A percentile compares a stretch with the other conserved stretches of the same genome.
phyloP scores from a whole-genome alignment of 352 stramenopile genomes.

The Elongisporangium senticosum region DNA sequence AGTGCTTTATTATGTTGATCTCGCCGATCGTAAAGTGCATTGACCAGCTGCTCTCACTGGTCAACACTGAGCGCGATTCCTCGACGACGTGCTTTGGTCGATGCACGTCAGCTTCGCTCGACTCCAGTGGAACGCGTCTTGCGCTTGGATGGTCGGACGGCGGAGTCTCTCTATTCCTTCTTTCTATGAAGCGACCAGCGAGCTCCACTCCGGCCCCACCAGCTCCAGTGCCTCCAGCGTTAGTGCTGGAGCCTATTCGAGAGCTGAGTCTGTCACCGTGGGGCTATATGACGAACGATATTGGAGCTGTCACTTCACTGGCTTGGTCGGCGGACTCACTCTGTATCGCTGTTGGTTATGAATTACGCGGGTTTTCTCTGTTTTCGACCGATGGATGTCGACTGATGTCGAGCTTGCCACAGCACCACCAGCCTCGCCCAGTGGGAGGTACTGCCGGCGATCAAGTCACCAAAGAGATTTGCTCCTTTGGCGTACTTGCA shows the following conservation, averaged over 20 bases:
- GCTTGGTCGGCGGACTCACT: conserved; percentile 62
- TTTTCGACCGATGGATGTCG: conserved; percentile 78
- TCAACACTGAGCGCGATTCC: conserved; percentile 49
- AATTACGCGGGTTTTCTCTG: conserved; percentile 62
- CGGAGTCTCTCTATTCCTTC: conserved; percentile 56
- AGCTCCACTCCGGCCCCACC: neutral
- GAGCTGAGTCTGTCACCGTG: conserved; percentile 57
- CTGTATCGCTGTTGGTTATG: conserved; percentile 64
- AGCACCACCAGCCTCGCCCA: conserved; percentile 60
- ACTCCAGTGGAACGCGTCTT: conserved; percentile 38
- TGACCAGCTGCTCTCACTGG: conserved; percentile 67
- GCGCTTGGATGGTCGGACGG: conserved; percentile 74
- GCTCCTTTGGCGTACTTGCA: conserved; percentile 43
- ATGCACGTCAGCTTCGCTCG: conserved; percentile 45
- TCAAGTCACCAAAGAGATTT: conserved; percentile 44
- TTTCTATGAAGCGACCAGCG: conserved; percentile 22
- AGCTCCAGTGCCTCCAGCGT: neutral
- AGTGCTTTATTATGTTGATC: conserved; percentile 78
- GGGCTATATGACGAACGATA: conserved; percentile 51
- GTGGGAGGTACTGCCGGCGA: conserved; percentile 9
- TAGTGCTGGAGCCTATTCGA: conserved; percentile 51
- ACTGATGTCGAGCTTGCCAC: conserved; percentile 77
- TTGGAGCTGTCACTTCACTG: conserved; percentile 54
- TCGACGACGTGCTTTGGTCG: conserved; percentile 22
- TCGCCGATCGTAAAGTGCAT: conserved; percentile 51